Evolutionary conservation across 2,329 filamentous ascomycete species (phyloP).

Genomic region (Cordyceps sp.): DNA sequence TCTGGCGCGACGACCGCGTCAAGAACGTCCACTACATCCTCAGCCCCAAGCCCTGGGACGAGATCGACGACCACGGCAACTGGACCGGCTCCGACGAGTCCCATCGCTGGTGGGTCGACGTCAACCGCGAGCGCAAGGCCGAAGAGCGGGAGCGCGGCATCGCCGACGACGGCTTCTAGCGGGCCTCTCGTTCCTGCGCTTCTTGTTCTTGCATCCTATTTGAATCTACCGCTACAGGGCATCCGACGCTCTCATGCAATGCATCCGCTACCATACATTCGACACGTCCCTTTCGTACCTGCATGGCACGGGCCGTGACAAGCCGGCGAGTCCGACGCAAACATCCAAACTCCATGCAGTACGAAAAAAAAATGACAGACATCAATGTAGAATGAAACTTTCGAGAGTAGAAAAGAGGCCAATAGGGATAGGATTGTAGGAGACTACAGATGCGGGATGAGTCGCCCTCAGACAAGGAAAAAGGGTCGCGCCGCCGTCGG

Average conservation of each 20-base stretch:
- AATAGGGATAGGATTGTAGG: too few relatives aligned
- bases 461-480: too few relatives aligned
- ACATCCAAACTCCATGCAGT: too few relatives aligned
- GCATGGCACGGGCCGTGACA: too few relatives aligned
- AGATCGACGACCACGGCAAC: slow-evolving; percentile 25
- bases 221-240: neutral
- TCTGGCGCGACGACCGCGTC: slow-evolving; percentile 41
- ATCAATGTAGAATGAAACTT: too few relatives aligned
- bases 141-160: slow-evolving; percentile 24
- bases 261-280: too few relatives aligned
- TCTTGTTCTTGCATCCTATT: neutral
- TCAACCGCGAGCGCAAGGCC: slow-evolving; percentile 25
- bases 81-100: slow-evolving; percentile 28
- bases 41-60: slow-evolving; percentile 44
- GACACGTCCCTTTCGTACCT: too few relatives aligned
- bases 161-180: slow-evolving; percentile 8
- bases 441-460: too few relatives aligned
- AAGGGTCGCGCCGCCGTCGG: neutral
- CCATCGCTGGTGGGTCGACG: slow-evolving; percentile 39
- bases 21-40: slow-evolving; percentile 48
- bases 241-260: too few relatives aligned
- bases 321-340: too few relatives aligned
- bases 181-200: neutral
- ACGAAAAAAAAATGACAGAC: too few relatives aligned
- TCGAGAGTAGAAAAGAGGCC: too few relatives aligned